Conservation (phyloP, 1,284 basidiomycete species). For the Acaromyces ingoldii region DNA sequence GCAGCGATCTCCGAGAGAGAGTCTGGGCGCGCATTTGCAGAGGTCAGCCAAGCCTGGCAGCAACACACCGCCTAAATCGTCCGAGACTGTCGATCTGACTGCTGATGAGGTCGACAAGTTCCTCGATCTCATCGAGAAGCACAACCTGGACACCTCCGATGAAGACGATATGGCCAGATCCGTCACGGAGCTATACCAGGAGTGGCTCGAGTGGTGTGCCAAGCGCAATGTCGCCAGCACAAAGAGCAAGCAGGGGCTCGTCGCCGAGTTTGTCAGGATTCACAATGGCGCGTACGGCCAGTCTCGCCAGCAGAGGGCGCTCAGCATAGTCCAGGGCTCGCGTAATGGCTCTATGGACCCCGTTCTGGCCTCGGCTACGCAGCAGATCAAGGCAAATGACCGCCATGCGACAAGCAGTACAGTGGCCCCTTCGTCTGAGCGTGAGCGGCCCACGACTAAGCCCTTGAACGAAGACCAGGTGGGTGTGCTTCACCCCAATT, state of each 20-base stretch:
- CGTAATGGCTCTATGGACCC: too few relatives aligned
- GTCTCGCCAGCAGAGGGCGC: not conserved
- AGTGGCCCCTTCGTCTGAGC: too few relatives aligned
- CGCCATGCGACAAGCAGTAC: too few relatives aligned
- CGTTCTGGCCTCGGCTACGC: too few relatives aligned
- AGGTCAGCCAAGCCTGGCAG: too few relatives aligned
- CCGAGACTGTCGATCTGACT: conserved; percentile 1
- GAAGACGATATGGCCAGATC: conserved; percentile 10
- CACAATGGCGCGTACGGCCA: conserved; percentile 3
- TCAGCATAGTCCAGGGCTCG: conserved; percentile 6
- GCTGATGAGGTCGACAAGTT: conserved; percentile 6
- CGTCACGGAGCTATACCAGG: conserved; percentile 9
- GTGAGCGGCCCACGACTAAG: too few relatives aligned
- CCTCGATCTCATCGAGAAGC: conserved; percentile 8
- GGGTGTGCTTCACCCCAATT: too few relatives aligned
- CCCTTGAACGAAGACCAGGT: too few relatives aligned
- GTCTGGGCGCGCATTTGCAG: too few relatives aligned
- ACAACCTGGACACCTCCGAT: conserved; percentile 6
- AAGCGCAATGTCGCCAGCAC: not conserved
- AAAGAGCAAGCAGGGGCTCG: conserved; percentile 10
- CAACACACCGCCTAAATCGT: too few relatives aligned
- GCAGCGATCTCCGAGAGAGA: too few relatives aligned
- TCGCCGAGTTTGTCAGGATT: conserved; percentile 7
- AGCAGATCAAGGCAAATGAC: too few relatives aligned
- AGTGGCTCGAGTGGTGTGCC: conserved; percentile 11